Percentiles rank a stretch among this genome's conserved stretches.
phyloP scores from a whole-genome alignment of 2,329 filamentous ascomycete genomes.

The Venturia aucupariae region DNA sequence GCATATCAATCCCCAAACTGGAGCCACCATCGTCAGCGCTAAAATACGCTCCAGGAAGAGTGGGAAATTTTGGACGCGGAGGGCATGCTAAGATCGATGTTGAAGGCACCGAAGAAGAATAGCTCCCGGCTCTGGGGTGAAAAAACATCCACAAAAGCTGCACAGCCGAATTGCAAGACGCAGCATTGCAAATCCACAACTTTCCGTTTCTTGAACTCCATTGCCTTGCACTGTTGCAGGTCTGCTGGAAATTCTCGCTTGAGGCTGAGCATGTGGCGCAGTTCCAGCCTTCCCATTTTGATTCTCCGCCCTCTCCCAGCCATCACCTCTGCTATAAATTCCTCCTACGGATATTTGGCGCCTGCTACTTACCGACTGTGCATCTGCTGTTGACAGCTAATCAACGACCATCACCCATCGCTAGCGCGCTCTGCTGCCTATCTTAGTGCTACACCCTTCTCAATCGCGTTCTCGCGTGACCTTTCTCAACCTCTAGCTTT shows the following conservation, averaged over 20 bases:
- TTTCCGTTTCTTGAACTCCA: neutral
- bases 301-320: neutral
- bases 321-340: neutral
- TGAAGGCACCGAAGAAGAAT: neutral
- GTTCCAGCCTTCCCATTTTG: neutral
- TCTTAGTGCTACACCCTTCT: neutral
- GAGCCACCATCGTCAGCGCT: neutral
- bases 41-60: neutral
- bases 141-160: neutral
- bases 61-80: neutral
- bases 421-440: constrained; percentile 3
- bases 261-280: neutral
- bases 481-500: neutral
- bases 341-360: neutral
- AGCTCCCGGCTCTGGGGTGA: neutral
- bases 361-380: neutral
- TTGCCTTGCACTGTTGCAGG: neutral
- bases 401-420: neutral
- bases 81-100: neutral
- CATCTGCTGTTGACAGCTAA: neutral
- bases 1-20: neutral
- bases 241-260: neutral
- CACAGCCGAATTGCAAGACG: neutral
- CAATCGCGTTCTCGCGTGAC: neutral
- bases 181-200: neutral